These are phyloP conservation scores for Trichoderma afroharzianum DNA, from an alignment of 2,329 filamentous ascomycete species.

Conservation along the genomic window DNA sequence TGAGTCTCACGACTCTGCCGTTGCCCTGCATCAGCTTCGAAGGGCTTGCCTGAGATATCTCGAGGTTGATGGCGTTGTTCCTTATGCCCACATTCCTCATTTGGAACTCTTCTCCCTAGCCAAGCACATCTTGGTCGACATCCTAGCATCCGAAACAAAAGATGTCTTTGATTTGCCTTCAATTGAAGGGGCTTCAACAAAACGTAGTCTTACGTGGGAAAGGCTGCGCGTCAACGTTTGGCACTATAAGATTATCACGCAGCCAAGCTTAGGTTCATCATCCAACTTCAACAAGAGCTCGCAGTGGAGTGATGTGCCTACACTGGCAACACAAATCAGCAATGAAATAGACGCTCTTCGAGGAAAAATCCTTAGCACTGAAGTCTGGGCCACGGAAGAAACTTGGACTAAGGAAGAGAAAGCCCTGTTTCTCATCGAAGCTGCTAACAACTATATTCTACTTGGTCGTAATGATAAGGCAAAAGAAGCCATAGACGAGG, in stretches of 20 bases:
- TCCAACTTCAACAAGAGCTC: conserved; percentile 54
- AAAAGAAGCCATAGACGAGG: conserved; percentile 64
- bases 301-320: conserved; percentile 58
- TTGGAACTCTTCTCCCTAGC: conserved; percentile 82
- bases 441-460: conserved; percentile 77
- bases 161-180: conserved; percentile 28
- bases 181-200: conserved; percentile 42
- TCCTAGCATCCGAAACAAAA: conserved; percentile 22
- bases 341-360: conserved; percentile 42
- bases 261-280: conserved; percentile 52
- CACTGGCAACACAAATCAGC: conserved; percentile 50
- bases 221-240: conserved; percentile 70
- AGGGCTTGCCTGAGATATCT: conserved; percentile 63
- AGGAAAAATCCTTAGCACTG: conserved; percentile 32
- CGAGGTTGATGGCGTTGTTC: conserved; percentile 77
- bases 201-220: conserved; percentile 52
- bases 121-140: conserved; percentile 42
- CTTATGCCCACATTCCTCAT: conserved; percentile 79
- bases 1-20: neutral
- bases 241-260: conserved; percentile 58
- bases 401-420: conserved; percentile 48
- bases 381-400: conserved; percentile 36
- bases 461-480: conserved; percentile 79
- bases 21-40: conserved; percentile 40
- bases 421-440: conserved; percentile 74